Conservation (phyloP, 495 filamentous ascomycete species). For the Aspergillus ellipticus region DNA sequence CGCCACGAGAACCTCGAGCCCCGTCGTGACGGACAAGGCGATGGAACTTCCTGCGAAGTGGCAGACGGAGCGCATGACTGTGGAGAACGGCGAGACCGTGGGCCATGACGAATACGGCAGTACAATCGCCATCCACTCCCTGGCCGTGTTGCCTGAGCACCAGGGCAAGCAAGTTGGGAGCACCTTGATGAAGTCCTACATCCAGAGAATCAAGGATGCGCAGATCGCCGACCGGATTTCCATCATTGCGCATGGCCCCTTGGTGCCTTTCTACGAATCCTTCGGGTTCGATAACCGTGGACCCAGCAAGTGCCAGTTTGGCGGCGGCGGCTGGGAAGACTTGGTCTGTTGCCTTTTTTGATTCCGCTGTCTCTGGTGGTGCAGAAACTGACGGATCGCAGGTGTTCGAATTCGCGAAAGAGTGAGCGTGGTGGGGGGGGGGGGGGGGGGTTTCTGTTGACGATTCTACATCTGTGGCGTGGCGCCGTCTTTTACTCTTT, state of each 20-base stretch:
- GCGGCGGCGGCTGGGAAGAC: conserved; percentile 78
- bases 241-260: conserved; percentile 69
- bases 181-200: conserved; percentile 69
- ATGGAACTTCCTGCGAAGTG: conserved; percentile 73
- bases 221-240: conserved; percentile 68
- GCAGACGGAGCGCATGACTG: conserved; percentile 40
- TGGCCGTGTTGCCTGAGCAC: conserved; percentile 72
- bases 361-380: background rate
- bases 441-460: background rate
- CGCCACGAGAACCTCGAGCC: conserved; percentile 60
- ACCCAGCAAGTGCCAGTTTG: conserved; percentile 61
- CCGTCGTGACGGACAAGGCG: conserved; percentile 65
- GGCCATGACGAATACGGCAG: conserved; percentile 69
- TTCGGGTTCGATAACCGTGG: conserved; percentile 72
- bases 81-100: conserved; percentile 32
- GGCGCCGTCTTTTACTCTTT: conserved; percentile 16
- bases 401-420: conserved; percentile 32
- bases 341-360: conserved; percentile 31
- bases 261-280: conserved; percentile 71
- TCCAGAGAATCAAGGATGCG: conserved; percentile 64
- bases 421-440: conserved; percentile 6
- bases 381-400: conserved; percentile 12
- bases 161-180: conserved; percentile 73
- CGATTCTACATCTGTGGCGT: conserved; percentile 23
- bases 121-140: conserved; percentile 76